These are phyloP conservation scores for Williopsis jadinii DNA, from an alignment of 1,139 yeast species.

Conservation along the genomic window DNA sequence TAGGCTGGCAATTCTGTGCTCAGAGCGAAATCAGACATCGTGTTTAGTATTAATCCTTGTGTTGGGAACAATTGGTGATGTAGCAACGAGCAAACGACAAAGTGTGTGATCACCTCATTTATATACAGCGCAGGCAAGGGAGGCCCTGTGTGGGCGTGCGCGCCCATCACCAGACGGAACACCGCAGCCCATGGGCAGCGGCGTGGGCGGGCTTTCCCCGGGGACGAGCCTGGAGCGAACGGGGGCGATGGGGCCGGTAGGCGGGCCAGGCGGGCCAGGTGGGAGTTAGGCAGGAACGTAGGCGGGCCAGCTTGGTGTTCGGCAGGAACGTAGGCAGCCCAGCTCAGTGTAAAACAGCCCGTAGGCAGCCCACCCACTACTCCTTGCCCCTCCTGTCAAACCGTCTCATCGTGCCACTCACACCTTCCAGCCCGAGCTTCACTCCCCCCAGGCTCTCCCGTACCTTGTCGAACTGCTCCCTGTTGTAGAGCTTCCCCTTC, in stretches of 20 bases:
- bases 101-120: not conserved
- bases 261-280: no score
- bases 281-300: no score
- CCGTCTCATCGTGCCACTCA: slow-evolving; percentile 33
- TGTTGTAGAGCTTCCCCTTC: slow-evolving; percentile 34
- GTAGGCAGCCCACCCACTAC: no score
- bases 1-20: slow-evolving; percentile 72
- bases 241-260: no score
- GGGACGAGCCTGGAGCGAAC: no score
- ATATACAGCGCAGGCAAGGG: not conserved
- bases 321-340: no score
- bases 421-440: slow-evolving; percentile 32
- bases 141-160: not conserved
- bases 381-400: slow-evolving; percentile 17
- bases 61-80: not conserved
- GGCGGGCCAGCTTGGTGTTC: no score
- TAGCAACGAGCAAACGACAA: not conserved
- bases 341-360: no score
- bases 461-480: slow-evolving; percentile 35
- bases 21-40: slow-evolving; percentile 6
- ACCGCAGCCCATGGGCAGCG: not conserved
- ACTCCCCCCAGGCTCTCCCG: slow-evolving; percentile 34
- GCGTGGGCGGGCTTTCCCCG: not conserved
- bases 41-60: not conserved
- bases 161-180: slow-evolving; percentile 12